Evolutionary conservation across 139 green algal genomes (phyloP).

Genomic region (Medakamo hakoo): DNA sequence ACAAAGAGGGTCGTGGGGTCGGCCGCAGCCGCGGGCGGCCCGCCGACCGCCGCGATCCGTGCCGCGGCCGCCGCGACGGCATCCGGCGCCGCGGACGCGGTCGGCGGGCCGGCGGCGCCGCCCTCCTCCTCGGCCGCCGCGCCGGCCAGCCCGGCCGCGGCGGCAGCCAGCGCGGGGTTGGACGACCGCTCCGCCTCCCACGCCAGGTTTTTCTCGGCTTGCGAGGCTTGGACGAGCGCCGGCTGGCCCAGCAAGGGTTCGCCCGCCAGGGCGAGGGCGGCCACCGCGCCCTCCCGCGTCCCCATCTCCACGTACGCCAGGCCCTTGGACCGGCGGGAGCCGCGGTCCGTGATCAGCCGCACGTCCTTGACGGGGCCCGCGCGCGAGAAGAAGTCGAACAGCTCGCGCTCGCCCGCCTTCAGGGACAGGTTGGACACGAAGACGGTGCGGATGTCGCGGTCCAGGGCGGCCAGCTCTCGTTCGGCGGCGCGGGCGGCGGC

Average conservation of each 20-base stretch:
- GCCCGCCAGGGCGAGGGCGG: conserved; percentile 69
- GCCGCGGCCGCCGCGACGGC: background rate
- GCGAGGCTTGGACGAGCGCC: conserved; percentile 85
- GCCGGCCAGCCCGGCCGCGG: background rate
- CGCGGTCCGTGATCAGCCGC: conserved; percentile 82
- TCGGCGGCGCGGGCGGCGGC: conserved; percentile 34
- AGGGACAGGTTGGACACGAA: conserved; percentile 78
- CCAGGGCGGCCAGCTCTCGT: conserved; percentile 44
- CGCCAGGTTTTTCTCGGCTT: conserved; percentile 90
- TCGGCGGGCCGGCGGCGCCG: background rate
- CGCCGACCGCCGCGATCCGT: background rate
- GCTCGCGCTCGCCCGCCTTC: conserved; percentile 61
- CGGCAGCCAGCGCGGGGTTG: conserved; percentile 5
- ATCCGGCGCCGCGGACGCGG: background rate
- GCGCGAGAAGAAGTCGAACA: conserved; percentile 72
- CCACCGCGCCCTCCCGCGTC: conserved; percentile 55
- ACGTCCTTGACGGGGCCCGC: conserved; percentile 69
- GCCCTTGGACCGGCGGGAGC: conserved; percentile 76
- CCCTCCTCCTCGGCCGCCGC: background rate
- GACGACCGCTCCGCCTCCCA: conserved; percentile 68
- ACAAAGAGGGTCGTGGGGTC: conserved; percentile 26
- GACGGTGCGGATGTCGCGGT: conserved; percentile 71
- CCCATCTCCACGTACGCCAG: conserved; percentile 94
- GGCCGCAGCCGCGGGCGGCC: background rate
- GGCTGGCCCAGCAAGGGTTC: conserved; percentile 62